Evolutionary conservation across 148 eudicot species (phyloP).

Genomic region (Cornus kousa): DNA sequence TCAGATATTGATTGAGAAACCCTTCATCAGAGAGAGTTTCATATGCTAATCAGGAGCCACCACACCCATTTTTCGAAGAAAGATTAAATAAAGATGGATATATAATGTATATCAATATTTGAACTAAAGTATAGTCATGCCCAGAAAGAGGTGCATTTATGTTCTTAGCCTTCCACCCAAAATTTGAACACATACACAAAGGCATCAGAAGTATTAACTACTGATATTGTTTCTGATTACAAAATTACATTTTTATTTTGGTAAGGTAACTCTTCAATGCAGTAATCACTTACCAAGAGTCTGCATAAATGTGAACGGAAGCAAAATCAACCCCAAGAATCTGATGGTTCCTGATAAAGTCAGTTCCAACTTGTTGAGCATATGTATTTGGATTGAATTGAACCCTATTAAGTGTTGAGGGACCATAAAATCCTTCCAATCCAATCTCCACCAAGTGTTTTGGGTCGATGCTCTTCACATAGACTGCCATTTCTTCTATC

Average conservation of each 20-base stretch:
- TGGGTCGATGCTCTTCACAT: constrained; percentile 75
- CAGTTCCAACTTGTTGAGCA: constrained; percentile 77
- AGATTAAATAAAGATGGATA: neutral
- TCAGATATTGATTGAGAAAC: constrained; percentile 49
- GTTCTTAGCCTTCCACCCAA: too few species aligned
- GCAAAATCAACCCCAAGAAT: constrained; percentile 88
- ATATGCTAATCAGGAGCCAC: neutral
- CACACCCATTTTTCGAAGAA: neutral
- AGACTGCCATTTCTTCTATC: constrained; percentile 89
- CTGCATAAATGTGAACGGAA: constrained; percentile 77
- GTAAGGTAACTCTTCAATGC: neutral
- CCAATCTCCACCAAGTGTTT: constrained; percentile 81
- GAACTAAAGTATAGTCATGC: too few species aligned
- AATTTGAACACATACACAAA: too few species aligned
- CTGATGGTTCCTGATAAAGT: constrained; percentile 78
- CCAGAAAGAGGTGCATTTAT: too few species aligned
- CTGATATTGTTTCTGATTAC: neutral
- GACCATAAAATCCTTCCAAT: constrained; percentile 83
- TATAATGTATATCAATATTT: too few species aligned
- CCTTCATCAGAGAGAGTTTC: constrained; percentile 35
- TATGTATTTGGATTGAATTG: constrained; percentile 61
- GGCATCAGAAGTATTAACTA: neutral
- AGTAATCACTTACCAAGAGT: constrained; percentile 58
- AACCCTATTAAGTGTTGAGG: constrained; percentile 57
- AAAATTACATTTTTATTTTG: neutral